Evolutionary conservation across 108 stramenopile species (phyloP).

Genomic region (Skeletonema menzelii): DNA sequence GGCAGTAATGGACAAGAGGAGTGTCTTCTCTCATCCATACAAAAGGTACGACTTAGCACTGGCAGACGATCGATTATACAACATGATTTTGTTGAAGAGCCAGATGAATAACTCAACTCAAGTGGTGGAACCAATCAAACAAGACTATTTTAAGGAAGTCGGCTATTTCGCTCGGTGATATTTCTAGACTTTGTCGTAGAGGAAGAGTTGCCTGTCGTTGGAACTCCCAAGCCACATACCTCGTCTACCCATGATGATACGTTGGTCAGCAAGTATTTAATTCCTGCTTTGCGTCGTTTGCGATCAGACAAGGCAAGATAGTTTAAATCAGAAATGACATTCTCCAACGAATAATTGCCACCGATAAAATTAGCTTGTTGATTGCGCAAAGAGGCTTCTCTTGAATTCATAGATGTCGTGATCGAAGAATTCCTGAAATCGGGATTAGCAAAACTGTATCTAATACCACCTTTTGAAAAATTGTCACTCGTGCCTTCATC

Average conservation of each 20-base stretch:
- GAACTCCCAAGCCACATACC: conserved; percentile 15
- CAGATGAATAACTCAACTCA: not conserved
- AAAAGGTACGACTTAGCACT: conserved; percentile 7
- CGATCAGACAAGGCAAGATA: conserved; percentile 15
- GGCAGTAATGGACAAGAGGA: not conserved
- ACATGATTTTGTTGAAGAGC: not conserved
- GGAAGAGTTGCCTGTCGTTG: conserved; percentile 6
- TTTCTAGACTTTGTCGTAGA: not conserved
- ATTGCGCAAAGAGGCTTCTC: not conserved
- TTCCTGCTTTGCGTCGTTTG: conserved; percentile 8
- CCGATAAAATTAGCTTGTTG: not conserved
- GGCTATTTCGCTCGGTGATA: not conserved
- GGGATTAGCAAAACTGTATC: conserved; percentile 11
- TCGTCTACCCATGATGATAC: conserved; percentile 11
- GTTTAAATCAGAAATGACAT: conserved; percentile 19
- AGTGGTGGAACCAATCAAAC: not conserved
- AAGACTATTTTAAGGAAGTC: not conserved
- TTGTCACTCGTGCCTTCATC: not conserved
- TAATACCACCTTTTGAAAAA: not conserved
- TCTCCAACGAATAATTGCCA: conserved; percentile 8
- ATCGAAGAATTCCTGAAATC: conserved; percentile 14
- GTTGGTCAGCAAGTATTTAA: conserved; percentile 2
- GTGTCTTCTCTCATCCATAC: conserved; percentile 5
- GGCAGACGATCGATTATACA: conserved; percentile 10
- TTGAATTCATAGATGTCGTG: not conserved